A percentile compares a stretch with the other conserved stretches of the same genome.
Conservation (phyloP, 306 rosid species). For the Echinosophora koreensis region DNA sequence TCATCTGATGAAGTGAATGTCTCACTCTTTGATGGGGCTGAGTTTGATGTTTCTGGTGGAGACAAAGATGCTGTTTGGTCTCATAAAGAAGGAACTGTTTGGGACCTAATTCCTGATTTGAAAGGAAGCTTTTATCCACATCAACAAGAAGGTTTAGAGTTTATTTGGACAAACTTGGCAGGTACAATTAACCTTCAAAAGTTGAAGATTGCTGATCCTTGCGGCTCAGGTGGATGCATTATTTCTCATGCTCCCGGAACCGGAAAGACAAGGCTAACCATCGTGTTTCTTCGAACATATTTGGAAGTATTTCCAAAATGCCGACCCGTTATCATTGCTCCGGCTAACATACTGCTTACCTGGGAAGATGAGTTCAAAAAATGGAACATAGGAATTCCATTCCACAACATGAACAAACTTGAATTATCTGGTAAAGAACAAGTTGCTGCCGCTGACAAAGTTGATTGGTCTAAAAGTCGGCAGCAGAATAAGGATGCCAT, state of each 20-base stretch:
- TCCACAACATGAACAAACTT: conserved; percentile 49
- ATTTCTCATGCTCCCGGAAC: conserved; percentile 62
- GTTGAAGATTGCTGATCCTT: conserved; percentile 35
- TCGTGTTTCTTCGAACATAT: conserved; percentile 50
- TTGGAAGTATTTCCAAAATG: conserved; percentile 46
- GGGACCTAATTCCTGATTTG: conserved; percentile 53
- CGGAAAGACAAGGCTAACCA: conserved; percentile 49
- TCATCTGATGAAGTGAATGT: background rate
- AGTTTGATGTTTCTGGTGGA: conserved; percentile 13
- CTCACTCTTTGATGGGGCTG: conserved; percentile 15
- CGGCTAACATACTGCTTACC: conserved; percentile 46
- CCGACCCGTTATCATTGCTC: conserved; percentile 52
- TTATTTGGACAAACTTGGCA: conserved; percentile 52
- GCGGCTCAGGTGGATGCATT: conserved; percentile 50
- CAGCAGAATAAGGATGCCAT: background rate
- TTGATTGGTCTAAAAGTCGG: background rate
- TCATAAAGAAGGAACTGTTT: conserved; percentile 46
- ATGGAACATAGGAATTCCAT: conserved; percentile 48
- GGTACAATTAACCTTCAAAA: conserved; percentile 39
- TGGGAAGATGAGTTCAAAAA: conserved; percentile 60
- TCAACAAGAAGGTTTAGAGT: conserved; percentile 59
- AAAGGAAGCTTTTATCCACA: conserved; percentile 49
- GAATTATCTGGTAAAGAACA: conserved; percentile 48
- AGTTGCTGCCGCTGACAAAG: background rate
- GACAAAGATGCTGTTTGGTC: background rate